Base-by-base conservation (phyloP, 2,329 filamentous ascomycete genomes). In the Trichoderma cornu-damae region DNA sequence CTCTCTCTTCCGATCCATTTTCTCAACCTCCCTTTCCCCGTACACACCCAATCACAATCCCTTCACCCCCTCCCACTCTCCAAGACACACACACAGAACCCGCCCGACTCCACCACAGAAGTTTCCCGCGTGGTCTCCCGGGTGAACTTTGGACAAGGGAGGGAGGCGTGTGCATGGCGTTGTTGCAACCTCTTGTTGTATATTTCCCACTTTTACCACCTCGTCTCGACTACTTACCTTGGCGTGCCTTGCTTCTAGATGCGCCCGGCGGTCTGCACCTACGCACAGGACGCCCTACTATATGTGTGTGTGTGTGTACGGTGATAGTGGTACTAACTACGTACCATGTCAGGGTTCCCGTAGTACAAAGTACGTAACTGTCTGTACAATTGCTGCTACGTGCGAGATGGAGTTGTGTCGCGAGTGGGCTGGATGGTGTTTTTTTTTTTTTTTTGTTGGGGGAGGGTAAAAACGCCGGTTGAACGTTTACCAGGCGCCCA, bases 41-140 rank as follows among this genome's bases (percentile, higher is more conserved):
- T 22, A 12, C 22, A 12, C 32, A 30, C 22, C 52, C 52, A 55
- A 55, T 55, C 52, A 55, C 40, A n/a, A 24, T n/a, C 12, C 3
- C n/a, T n/a, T 8, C 32, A 6, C 51, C 51, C 42, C 24, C 38
- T 42, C 51, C 42, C 24, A 28, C 38, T 24, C 40, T 18, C 8
- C 20, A 20, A 37, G 18, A 11, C 18, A 42, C 18, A 48, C 18
- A 9, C 28, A 35, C 14, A 35, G 40, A 44, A 28, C 50, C 40
- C 22, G 35, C 48, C 48, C 34, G 42, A 35, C 51, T 26, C 51
- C 51, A 55, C n/a, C 51, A 30, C 51, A 40, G 51, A 43, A 47
- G 40, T 47, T 35, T 55, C 51, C 50, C 50, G 50, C 50, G 50
- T 53, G 50, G 38, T 35, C 42, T 55, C 51, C 51, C 51, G 51